Evolutionary conservation across 208 protist species (phyloP).

Genomic region (Wallacemonas sp.): DNA sequence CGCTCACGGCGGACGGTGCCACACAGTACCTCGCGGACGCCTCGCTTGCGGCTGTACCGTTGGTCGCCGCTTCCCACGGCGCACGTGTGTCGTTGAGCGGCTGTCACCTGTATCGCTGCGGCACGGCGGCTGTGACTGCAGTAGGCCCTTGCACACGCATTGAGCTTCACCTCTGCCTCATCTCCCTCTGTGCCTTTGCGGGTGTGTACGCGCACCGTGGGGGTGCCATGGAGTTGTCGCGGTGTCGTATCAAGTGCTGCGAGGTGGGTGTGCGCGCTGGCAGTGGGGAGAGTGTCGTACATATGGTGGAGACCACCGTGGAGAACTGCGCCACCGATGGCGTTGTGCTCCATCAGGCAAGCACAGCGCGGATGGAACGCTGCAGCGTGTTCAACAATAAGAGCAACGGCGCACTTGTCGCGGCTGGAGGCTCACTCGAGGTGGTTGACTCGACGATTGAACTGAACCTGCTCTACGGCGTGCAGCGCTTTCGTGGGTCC

Average conservation of each 20-base stretch:
- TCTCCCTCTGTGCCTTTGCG: slow-evolving; percentile 51
- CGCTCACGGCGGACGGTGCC: neutral
- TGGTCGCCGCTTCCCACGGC: slow-evolving; percentile 34
- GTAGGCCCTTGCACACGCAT: slow-evolving; percentile 24
- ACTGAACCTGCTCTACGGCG: slow-evolving; percentile 63
- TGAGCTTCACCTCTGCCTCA: slow-evolving; percentile 40
- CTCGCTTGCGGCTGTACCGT: slow-evolving; percentile 16
- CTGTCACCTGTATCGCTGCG: slow-evolving; percentile 64
- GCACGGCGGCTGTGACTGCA: slow-evolving; percentile 40
- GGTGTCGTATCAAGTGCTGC: slow-evolving; percentile 47
- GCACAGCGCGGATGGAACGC: slow-evolving; percentile 29
- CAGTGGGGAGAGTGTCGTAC: slow-evolving; percentile 11
- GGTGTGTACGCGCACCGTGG: slow-evolving; percentile 44
- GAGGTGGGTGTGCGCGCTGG: slow-evolving; percentile 42
- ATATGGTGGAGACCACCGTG: slow-evolving; percentile 39
- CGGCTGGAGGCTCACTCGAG: slow-evolving; percentile 19
- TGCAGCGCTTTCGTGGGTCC: slow-evolving; percentile 55
- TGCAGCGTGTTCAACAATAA: slow-evolving; percentile 47
- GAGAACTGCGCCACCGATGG: slow-evolving; percentile 49
- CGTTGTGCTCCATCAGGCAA: slow-evolving; percentile 45
- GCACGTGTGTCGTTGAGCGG: slow-evolving; percentile 40
- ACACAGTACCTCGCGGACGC: neutral
- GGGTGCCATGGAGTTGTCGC: slow-evolving; percentile 23
- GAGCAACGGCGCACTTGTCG: slow-evolving; percentile 58
- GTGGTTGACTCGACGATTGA: slow-evolving; percentile 52